Conservation (phyloP, 1,284 basidiomycete genomes). For the Heliocybe sulcata region DNA sequence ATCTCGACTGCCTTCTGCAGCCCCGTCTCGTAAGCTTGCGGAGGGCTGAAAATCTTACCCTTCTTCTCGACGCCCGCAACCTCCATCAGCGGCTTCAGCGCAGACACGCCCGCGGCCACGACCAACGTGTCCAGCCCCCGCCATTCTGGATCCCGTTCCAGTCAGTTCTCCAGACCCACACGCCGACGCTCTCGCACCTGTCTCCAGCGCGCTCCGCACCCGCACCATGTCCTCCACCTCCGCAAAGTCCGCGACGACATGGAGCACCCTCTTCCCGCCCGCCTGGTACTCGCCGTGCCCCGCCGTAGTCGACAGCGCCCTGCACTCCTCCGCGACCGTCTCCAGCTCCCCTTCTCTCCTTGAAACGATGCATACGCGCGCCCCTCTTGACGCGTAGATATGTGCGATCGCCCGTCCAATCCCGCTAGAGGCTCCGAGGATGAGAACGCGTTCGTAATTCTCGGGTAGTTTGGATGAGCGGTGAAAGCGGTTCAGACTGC, state of each 20-base stretch:
- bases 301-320: constrained; percentile 13
- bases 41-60: constrained; percentile 21
- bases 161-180: neutral
- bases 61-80: constrained; percentile 55
- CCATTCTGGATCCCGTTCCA: constrained; percentile 48
- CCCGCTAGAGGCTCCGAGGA: constrained; percentile 79
- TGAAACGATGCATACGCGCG: constrained; percentile 72
- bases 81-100: constrained; percentile 71
- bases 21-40: constrained; percentile 37
- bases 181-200: constrained; percentile 35
- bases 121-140: constrained; percentile 79
- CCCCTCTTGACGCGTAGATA: constrained; percentile 70
- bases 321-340: constrained; percentile 58
- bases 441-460: constrained; percentile 60
- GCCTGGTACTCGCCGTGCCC: constrained; percentile 11
- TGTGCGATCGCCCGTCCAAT: constrained; percentile 74
- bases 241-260: constrained; percentile 58
- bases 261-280: constrained; percentile 27
- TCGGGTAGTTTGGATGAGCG: constrained; percentile 19
- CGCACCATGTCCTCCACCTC: constrained; percentile 61
- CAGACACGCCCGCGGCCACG: constrained; percentile 82
- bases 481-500: constrained; percentile 10
- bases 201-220: constrained; percentile 47
- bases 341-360: constrained; percentile 53
- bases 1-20: constrained; percentile 46